A percentile compares a stretch with the other conserved stretches of the same genome.
These are phyloP conservation scores for Epichloe scottii DNA, from an alignment of 2,329 filamentous ascomycete genomes.

Conservation along the genomic window DNA sequence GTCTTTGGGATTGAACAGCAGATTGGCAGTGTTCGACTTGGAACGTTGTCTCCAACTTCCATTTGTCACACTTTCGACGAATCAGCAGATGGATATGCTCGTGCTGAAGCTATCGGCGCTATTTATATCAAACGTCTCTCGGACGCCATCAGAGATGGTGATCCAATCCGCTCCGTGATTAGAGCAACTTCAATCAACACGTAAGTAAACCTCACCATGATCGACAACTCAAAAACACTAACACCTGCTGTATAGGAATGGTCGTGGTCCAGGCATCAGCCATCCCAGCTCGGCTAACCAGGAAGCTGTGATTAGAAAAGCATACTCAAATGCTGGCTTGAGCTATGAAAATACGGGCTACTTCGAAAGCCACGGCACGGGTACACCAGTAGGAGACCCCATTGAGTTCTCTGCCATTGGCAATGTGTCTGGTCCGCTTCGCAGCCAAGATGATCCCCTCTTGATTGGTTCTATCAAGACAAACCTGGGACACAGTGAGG, in stretches of 20 bases:
- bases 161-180: conserved; percentile 31
- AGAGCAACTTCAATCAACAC: not conserved
- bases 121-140: conserved; percentile 39
- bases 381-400: conserved; percentile 33
- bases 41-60: not conserved
- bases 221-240: too few species aligned
- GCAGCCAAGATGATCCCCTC: too few species aligned
- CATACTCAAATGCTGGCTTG: not conserved
- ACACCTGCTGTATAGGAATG: conserved; percentile 7
- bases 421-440: too few species aligned
- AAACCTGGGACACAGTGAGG: too few species aligned
- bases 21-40: too few species aligned
- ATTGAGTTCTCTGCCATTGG: conserved; percentile 30
- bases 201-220: too few species aligned
- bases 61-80: conserved; percentile 18
- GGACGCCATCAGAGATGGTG: conserved; percentile 35
- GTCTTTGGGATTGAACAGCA: too few species aligned
- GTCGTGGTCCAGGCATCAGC: not conserved
- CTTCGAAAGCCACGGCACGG: conserved; percentile 34
- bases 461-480: too few species aligned
- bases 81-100: conserved; percentile 35
- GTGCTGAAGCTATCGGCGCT: conserved; percentile 41
- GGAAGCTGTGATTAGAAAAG: not conserved
- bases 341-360: not conserved
- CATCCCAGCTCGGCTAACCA: not conserved